Evolutionary conservation across 352 stramenopile species (phyloP).

Genomic region (Globisporangium sylvaticum): DNA sequence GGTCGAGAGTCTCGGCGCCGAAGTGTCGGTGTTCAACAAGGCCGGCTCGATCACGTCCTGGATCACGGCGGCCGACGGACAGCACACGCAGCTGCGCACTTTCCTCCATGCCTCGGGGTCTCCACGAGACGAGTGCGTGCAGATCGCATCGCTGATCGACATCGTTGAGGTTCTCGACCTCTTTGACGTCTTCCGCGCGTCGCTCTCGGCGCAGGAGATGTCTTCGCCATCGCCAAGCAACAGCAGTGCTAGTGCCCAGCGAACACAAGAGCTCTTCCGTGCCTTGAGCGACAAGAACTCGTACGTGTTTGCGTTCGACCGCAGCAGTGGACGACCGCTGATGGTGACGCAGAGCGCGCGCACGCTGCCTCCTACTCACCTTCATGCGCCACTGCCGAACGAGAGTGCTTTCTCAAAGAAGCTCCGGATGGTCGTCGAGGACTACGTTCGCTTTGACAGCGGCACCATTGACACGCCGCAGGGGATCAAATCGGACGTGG

Average conservation of each 20-base stretch:
- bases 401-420: slow-evolving; percentile 12
- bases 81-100: slow-evolving; percentile 32
- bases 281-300: slow-evolving; percentile 34
- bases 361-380: background rate
- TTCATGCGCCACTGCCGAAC: background rate
- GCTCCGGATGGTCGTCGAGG: slow-evolving; percentile 32
- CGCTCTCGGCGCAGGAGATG: slow-evolving; percentile 13
- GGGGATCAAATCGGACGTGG: slow-evolving; percentile 53
- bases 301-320: slow-evolving; percentile 52
- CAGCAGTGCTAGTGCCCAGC: background rate
- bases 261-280: slow-evolving; percentile 5
- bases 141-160: slow-evolving; percentile 37
- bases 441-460: slow-evolving; percentile 30
- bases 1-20: slow-evolving; percentile 29
- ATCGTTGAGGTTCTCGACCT: slow-evolving; percentile 46
- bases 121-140: slow-evolving; percentile 14
- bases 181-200: slow-evolving; percentile 36
- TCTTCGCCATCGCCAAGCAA: background rate
- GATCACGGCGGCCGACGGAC: slow-evolving; percentile 35
- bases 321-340: slow-evolving; percentile 23
- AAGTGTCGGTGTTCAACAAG: slow-evolving; percentile 44
- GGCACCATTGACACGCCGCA: slow-evolving; percentile 25
- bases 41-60: slow-evolving; percentile 38
- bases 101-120: slow-evolving; percentile 20
- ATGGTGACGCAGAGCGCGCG: slow-evolving; percentile 28